Conservation (phyloP, 257 asterid genomes). For the Gentiana macrophylla region DNA sequence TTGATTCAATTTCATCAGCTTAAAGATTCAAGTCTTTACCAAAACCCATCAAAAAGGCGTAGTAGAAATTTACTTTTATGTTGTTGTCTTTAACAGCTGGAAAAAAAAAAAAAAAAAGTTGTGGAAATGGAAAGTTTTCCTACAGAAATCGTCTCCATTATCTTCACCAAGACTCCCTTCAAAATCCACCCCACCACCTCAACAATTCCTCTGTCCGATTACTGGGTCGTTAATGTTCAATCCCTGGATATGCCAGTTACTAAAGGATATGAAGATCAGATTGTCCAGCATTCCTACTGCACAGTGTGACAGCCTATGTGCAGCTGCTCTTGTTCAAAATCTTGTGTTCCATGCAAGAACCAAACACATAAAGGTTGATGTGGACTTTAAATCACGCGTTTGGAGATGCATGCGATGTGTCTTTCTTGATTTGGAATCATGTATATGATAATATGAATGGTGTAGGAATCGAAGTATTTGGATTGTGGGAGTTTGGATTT, state of each 20-base stretch:
- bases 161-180: constrained; percentile 11
- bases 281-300: too few relatives aligned
- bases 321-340: too few relatives aligned
- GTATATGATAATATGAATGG: too few relatives aligned
- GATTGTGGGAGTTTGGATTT: too few relatives aligned
- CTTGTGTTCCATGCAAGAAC: too few relatives aligned
- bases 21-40: constrained; percentile 4
- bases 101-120: constrained; percentile 19
- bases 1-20: not conserved
- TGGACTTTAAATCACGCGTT: too few relatives aligned
- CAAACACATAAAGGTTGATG: too few relatives aligned
- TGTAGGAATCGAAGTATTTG: too few relatives aligned
- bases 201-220: constrained; percentile 71
- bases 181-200: constrained; percentile 25
- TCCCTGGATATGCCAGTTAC: constrained; percentile 18
- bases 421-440: too few relatives aligned
- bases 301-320: too few relatives aligned
- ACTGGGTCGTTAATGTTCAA: constrained; percentile 60
- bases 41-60: not conserved
- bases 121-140: constrained; percentile 41
- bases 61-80: not conserved
- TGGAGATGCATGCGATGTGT: too few relatives aligned
- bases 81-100: not conserved
- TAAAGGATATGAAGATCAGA: too few relatives aligned
- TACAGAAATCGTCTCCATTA: constrained; percentile 27